A percentile compares a stretch with the other conserved stretches of the same genome.
These are phyloP conservation scores for Amanita polypyramis DNA, from an alignment of 768 basidiomycete species.

Conservation along the genomic window DNA sequence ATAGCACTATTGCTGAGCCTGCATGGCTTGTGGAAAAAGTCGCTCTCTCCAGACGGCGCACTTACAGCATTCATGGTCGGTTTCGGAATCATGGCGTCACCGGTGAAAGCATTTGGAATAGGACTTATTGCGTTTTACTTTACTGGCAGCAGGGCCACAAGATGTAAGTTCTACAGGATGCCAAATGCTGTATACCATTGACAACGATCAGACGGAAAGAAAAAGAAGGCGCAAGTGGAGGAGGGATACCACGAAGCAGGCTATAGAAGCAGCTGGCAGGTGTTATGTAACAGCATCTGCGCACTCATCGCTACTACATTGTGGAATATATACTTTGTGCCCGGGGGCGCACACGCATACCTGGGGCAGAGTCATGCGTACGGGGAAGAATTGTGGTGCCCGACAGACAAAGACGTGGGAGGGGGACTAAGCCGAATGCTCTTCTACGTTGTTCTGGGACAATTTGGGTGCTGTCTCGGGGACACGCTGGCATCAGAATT, in stretches of 20 bases:
- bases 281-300: slow-evolving; percentile 68
- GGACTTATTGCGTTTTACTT: slow-evolving; percentile 73
- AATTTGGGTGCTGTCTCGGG: slow-evolving; percentile 82
- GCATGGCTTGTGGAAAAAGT: slow-evolving; percentile 66
- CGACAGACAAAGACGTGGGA: slow-evolving; percentile 31
- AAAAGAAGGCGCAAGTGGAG: slow-evolving; percentile 64
- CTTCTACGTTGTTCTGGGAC: slow-evolving; percentile 62
- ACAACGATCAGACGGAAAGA: slow-evolving; percentile 48
- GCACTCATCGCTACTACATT: slow-evolving; percentile 45
- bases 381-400: slow-evolving; percentile 47
- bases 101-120: slow-evolving; percentile 51
- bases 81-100: slow-evolving; percentile 60
- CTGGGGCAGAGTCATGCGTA: slow-evolving; percentile 22
- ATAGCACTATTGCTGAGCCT: slow-evolving; percentile 44
- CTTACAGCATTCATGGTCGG: slow-evolving; percentile 70
- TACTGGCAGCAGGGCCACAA: slow-evolving; percentile 74
- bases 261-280: slow-evolving; percentile 71
- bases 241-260: slow-evolving; percentile 68
- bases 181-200: not conserved
- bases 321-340: slow-evolving; percentile 58
- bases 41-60: slow-evolving; percentile 71
- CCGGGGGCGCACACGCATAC: slow-evolving; percentile 26
- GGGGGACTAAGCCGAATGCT: slow-evolving; percentile 50
- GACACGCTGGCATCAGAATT: slow-evolving; percentile 93
- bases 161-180: slow-evolving; percentile 34